These are phyloP conservation scores for Xylogone sp. DNA, from an alignment of 2,329 filamentous ascomycete genomes.

Conservation along the genomic window DNA sequence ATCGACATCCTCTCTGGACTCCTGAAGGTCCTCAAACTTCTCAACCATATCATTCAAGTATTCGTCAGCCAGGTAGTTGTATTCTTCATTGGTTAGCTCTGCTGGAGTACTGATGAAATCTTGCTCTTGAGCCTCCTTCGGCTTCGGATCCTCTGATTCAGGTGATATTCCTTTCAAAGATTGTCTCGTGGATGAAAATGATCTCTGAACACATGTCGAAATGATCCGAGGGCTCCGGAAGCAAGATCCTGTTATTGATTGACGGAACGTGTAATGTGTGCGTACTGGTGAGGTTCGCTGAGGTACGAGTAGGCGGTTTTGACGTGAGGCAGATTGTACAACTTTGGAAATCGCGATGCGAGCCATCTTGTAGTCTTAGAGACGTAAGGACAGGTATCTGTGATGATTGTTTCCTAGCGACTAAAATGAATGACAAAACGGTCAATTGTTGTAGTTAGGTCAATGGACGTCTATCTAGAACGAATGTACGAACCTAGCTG, in stretches of 20 bases:
- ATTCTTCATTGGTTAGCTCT: constrained; percentile 65
- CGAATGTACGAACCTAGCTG: not conserved
- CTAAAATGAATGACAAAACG: not conserved
- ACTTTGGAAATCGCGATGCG: constrained; percentile 9
- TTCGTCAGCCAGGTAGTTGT: constrained; percentile 72
- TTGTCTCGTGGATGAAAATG: constrained; percentile 32
- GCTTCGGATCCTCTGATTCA: constrained; percentile 50
- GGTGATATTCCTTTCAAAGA: constrained; percentile 52
- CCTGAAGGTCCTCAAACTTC: constrained; percentile 70
- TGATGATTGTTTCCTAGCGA: not conserved
- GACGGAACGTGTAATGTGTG: not conserved
- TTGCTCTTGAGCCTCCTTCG: constrained; percentile 37
- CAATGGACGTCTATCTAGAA: not conserved
- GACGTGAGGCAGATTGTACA: constrained; percentile 5
- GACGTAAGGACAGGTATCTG: not conserved
- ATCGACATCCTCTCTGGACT: constrained; percentile 72
- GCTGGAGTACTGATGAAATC: constrained; percentile 49
- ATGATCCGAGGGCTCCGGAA: not conserved
- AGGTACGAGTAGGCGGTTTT: not conserved
- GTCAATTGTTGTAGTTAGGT: not conserved
- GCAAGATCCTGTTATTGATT: not conserved
- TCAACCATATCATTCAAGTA: constrained; percentile 60
- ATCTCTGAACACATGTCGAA: constrained; percentile 4
- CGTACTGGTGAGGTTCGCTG: constrained; percentile 4
- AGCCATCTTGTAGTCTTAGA: constrained; percentile 6